A percentile compares a stretch with the other conserved stretches of the same genome.
Conservation (phyloP, 192 early-diverging fungal species). For the Gaertneriomyces semiglobifer region DNA sequence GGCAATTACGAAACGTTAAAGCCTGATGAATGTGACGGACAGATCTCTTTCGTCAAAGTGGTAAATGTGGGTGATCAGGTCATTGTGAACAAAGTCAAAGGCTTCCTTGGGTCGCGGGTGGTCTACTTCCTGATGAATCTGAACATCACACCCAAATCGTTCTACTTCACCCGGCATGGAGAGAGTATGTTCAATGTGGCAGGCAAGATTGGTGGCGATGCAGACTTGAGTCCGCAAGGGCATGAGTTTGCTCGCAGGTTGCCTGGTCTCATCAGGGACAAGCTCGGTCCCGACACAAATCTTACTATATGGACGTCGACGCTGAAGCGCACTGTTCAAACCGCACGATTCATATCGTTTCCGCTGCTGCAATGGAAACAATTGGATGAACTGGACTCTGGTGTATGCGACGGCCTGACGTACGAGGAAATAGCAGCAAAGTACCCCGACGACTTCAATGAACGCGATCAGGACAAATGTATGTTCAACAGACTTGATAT, state of each 20-base stretch:
- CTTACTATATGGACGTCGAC: conserved; percentile 93
- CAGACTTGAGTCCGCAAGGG: conserved; percentile 81
- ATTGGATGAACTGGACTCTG: conserved; percentile 95
- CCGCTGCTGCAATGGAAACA: conserved; percentile 96
- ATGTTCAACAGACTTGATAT: conserved; percentile 33
- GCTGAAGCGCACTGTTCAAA: conserved; percentile 88
- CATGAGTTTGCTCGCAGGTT: conserved; percentile 78
- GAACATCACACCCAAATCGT: conserved; percentile 89
- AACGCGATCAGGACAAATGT: conserved; percentile 97
- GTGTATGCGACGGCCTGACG: conserved; percentile 97
- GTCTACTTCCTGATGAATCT: conserved; percentile 99
- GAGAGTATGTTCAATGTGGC: conserved; percentile 91
- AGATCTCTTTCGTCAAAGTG: conserved; percentile 85
- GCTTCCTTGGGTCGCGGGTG: conserved; percentile 93
- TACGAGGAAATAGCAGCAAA: conserved; percentile 96
- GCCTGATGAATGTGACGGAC: conserved; percentile 46
- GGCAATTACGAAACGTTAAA: conserved; percentile 84
- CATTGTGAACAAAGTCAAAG: conserved; percentile 90
- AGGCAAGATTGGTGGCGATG: conserved; percentile 94
- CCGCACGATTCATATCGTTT: conserved; percentile 71
- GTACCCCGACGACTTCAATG: conserved; percentile 91
- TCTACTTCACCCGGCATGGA: conserved; percentile 80
- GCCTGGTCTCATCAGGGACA: conserved; percentile 73
- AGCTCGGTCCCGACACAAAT: conserved; percentile 56
- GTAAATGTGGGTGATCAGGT: conserved; percentile 87